Evolutionary conservation across 495 filamentous ascomycete genomes (phyloP).

Genomic region (Penicillium cinerascens): DNA sequence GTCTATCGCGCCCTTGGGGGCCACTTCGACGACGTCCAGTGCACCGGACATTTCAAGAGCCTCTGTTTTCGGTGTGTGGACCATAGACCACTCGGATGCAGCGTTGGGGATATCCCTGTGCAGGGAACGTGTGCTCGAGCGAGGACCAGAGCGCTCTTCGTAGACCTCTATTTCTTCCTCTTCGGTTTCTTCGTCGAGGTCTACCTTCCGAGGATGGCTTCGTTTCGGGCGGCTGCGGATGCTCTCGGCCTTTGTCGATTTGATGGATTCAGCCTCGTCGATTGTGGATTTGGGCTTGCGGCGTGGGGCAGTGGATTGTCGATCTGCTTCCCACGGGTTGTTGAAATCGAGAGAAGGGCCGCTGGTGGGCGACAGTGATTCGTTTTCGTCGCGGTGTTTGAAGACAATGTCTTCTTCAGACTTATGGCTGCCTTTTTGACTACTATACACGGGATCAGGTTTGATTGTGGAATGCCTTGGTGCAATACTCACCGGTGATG

Average conservation of each 20-base stretch:
- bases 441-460: neutral
- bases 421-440: constrained; percentile 5
- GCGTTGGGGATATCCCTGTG: neutral
- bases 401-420: constrained; percentile 20
- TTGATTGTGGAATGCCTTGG: neutral
- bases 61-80: constrained; percentile 17
- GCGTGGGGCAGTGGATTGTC: neutral
- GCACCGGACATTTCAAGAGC: constrained; percentile 20
- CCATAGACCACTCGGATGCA: constrained; percentile 21
- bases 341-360: constrained; percentile 11
- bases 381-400: constrained; percentile 9
- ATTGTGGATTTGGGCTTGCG: neutral
- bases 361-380: constrained; percentile 20
- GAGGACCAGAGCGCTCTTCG: neutral
- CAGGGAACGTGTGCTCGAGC: neutral
- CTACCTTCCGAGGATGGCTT: neutral
- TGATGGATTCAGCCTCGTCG: constrained; percentile 4
- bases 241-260: neutral
- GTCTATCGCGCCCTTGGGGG: constrained; percentile 18
- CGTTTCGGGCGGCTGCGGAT: neutral
- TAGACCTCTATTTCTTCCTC: constrained; percentile 33
- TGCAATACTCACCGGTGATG: constrained; percentile 30
- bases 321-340: constrained; percentile 13
- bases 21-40: constrained; percentile 20
- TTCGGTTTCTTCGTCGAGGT: neutral